Conservation (phyloP, 345 rosid genomes). For the Geranium brycei region DNA sequence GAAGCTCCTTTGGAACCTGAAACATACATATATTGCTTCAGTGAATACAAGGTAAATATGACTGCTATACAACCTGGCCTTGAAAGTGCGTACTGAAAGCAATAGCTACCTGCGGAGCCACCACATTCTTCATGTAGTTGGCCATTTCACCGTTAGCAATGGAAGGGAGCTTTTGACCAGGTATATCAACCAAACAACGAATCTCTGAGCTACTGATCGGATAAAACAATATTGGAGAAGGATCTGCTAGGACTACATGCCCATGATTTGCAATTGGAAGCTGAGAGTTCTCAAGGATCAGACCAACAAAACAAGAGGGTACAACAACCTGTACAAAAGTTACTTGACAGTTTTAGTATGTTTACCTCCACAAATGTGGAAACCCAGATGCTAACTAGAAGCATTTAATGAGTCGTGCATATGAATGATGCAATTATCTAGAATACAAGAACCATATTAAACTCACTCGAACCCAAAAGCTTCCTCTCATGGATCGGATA, state of each 20-base stretch:
- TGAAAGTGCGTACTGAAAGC: neutral
- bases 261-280: conserved; percentile 19
- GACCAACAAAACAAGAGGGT: conserved; percentile 16
- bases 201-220: conserved; percentile 18
- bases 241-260: conserved; percentile 14
- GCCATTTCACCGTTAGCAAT: conserved; percentile 17
- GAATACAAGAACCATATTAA: too few relatives aligned
- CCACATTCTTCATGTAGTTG: conserved; percentile 12
- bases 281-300: conserved; percentile 13
- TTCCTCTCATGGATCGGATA: too few relatives aligned
- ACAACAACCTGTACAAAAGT: conserved; percentile 14
- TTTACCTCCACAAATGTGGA: too few relatives aligned
- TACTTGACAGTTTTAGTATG: too few relatives aligned
- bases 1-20: conserved; percentile 12
- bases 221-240: conserved; percentile 18
- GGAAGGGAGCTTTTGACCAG: conserved; percentile 16
- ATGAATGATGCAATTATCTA: too few relatives aligned
- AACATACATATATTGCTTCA: neutral
- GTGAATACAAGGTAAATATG: neutral
- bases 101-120: conserved; percentile 13
- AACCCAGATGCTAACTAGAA: too few relatives aligned
- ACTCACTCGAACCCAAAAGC: too few relatives aligned
- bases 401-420: too few relatives aligned
- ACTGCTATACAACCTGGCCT: neutral
- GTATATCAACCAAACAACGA: conserved; percentile 17